Conservation (phyloP, 768 basidiomycete genomes). For the Coprinopsis strossmayeri region DNA sequence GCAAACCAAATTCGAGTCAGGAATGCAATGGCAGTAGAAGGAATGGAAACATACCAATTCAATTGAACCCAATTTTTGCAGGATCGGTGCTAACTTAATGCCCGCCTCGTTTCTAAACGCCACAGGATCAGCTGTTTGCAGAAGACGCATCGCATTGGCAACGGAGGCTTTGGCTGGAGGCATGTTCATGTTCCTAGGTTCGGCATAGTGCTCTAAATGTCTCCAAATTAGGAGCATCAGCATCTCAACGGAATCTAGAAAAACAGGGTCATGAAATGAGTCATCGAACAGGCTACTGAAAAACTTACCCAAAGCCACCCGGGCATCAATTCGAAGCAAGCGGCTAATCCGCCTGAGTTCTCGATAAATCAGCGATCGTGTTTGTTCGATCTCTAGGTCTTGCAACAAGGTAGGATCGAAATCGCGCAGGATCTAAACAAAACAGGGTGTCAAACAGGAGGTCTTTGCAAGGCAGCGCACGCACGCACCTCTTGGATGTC, state of each 20-base stretch:
- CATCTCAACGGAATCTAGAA: slow-evolving; percentile 67
- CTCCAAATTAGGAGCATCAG: slow-evolving; percentile 75
- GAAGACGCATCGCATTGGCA: slow-evolving; percentile 45
- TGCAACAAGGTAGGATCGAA: slow-evolving; percentile 50
- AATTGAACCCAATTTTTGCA: slow-evolving; percentile 48
- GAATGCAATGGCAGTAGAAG: neutral
- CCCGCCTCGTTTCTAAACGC: slow-evolving; percentile 53
- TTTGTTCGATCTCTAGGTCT: slow-evolving; percentile 63
- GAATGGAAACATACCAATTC: slow-evolving; percentile 25
- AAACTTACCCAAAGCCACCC: slow-evolving; percentile 49
- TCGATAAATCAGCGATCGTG: slow-evolving; percentile 56
- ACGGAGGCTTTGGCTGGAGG: slow-evolving; percentile 34
- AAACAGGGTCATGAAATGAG: neutral
- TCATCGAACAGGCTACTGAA: no score
- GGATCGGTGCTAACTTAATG: slow-evolving; percentile 44
- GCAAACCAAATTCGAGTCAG: neutral
- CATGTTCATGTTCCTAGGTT: slow-evolving; percentile 24
- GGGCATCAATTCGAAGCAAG: slow-evolving; percentile 37
- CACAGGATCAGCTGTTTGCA: slow-evolving; percentile 50
- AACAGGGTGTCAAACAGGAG: neutral
- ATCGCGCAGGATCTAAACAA: slow-evolving; percentile 39
- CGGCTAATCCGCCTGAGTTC: slow-evolving; percentile 45
- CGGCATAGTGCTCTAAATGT: slow-evolving; percentile 64
- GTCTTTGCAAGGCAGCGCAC: neutral
- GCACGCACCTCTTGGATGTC: slow-evolving; percentile 57